Conservation (phyloP, 2,329 filamentous ascomycete species). For the Tothia fuscella region DNA sequence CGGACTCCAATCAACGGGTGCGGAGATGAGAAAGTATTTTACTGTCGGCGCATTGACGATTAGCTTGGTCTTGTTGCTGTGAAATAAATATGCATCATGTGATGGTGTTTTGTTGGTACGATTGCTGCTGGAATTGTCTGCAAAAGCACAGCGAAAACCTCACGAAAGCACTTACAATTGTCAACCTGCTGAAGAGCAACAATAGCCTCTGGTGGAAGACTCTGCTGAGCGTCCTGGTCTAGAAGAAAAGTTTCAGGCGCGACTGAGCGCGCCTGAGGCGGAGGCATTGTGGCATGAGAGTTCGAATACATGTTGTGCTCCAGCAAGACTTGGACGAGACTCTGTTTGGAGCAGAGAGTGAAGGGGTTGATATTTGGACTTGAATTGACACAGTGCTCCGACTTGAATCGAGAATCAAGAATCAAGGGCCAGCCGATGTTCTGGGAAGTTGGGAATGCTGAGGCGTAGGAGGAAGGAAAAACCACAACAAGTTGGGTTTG, state of each 20-base stretch:
- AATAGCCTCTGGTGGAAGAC: slow-evolving; percentile 88
- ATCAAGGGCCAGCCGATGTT: background rate
- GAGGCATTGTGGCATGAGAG: slow-evolving; percentile 67
- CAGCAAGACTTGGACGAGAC: slow-evolving; percentile 5
- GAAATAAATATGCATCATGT: slow-evolving; percentile 3
- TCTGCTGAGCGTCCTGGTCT: slow-evolving; percentile 92
- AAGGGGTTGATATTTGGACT: slow-evolving; percentile 5
- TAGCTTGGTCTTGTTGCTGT: slow-evolving; percentile 2
- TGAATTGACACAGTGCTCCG: background rate
- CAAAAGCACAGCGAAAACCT: background rate
- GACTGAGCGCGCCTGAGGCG: slow-evolving; percentile 53
- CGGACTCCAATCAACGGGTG: slow-evolving; percentile 91
- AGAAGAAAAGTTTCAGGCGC: slow-evolving; percentile 99
- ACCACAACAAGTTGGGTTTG: slow-evolving; percentile 4
- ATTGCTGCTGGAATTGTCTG: background rate
- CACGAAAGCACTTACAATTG: slow-evolving; percentile 56
- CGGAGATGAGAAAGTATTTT: slow-evolving; percentile 99
- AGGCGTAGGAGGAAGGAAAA: slow-evolving; percentile 1
- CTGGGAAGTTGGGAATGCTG: slow-evolving; percentile 2
- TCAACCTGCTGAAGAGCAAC: slow-evolving; percentile 97
- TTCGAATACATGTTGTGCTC: slow-evolving; percentile 33
- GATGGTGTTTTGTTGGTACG: too few relatives aligned
- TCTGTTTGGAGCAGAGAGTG: slow-evolving; percentile 5
- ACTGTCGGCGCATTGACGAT: slow-evolving; percentile 42
- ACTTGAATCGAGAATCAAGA: background rate